Base-by-base conservation (phyloP, 1,284 basidiomycete genomes). In the Entoloma clypeatum region DNA sequence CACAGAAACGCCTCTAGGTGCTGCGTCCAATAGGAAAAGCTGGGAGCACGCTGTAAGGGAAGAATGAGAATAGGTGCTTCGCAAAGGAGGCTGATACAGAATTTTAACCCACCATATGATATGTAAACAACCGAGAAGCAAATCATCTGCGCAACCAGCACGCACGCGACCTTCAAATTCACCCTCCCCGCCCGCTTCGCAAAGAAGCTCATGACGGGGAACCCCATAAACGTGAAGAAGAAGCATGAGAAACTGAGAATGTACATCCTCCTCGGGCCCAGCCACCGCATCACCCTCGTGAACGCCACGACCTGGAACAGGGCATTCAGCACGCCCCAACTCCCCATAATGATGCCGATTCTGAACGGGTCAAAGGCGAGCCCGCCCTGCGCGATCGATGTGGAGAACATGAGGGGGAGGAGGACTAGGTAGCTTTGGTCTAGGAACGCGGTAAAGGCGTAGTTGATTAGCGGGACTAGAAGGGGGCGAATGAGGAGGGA, bases 361-460 rank as follows among this genome's bases (percentile, higher is more conserved):
- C 51, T 56, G 28, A 61, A 58, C 5, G 67, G 58, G 22, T 43
- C 47, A 29, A 64, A 52, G 5, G 54, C 57, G 3, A 64, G 52
- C 2, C 62, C 62, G 21, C 62, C 62, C 16, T 50, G 25, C n/a
- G 40, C 30, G 3, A 61, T 53, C 1, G 62, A 56, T 1, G 62
- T 60, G 2, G 58, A 62, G 36, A 58, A 56, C 50, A 64, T 60
- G 3, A 66, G 48, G 4, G 64, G 63, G 5, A 56, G 47, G 14
- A 66, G 48, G 3, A 58, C 62, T 17, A 44, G 36, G 38, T 57
- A 46, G 17, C 52, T 47, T 35, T 60, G 60, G 27, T 65, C 63
- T 8, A 57, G 41, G 27, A 66, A 58, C 8, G 56, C 45, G 7
- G 65, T 48, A 10, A 57, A 50, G 11, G 35, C 45, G 7, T 44